Conservation (phyloP, 2,329 filamentous ascomycete species). For the Blumeria graminis region DNA sequence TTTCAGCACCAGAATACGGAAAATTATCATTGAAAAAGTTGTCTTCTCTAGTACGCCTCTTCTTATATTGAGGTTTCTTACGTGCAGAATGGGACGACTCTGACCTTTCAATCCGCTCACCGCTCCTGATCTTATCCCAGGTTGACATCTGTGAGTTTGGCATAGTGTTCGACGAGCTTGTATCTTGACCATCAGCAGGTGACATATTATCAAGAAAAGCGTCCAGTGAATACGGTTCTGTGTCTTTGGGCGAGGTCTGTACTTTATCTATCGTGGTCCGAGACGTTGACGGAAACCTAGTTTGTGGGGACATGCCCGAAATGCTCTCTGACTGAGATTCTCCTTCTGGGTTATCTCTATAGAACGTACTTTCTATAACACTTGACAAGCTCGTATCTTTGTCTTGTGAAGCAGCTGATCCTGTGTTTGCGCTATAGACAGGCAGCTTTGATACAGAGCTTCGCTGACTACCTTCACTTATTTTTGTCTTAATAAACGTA, state of each 20-base stretch:
- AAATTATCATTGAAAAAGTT: conserved; percentile 6
- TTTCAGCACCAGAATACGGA: conserved; percentile 9
- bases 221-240: conserved; percentile 7
- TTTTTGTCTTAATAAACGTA: conserved; percentile 3
- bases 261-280: conserved; percentile 1
- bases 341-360: conserved; percentile 1
- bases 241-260: conserved; percentile 2
- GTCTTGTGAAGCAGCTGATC: neutral
- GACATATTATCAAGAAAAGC: conserved; percentile 13
- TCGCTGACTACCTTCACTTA: conserved; percentile 2
- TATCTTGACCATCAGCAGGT: conserved; percentile 8
- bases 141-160: conserved; percentile 8
- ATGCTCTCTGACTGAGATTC: neutral
- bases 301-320: neutral
- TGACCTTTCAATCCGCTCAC: conserved; percentile 6
- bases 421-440: neutral
- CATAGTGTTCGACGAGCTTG: conserved; percentile 3
- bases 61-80: neutral
- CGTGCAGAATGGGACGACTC: neutral
- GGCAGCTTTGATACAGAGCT: neutral
- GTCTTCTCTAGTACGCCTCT: conserved; percentile 4
- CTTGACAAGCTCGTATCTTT: conserved; percentile 10
- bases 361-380: conserved; percentile 9
- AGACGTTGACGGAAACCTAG: neutral
- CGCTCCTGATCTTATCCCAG: conserved; percentile 15